Conservation (phyloP, 257 asterid genomes). For the Nicotiana obtusifolia region DNA sequence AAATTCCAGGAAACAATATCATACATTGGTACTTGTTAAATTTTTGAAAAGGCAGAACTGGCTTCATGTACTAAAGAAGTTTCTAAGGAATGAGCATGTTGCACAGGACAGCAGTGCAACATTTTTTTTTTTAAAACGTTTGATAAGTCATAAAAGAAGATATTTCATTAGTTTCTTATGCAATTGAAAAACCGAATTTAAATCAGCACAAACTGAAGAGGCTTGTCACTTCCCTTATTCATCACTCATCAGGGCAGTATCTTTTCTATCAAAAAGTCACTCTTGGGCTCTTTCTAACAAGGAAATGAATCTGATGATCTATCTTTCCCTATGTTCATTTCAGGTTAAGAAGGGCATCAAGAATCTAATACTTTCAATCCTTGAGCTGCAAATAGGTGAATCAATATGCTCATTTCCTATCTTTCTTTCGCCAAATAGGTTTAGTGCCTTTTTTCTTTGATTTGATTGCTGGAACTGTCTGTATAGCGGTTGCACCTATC, state of each 20-base stretch:
- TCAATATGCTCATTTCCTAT: not conserved
- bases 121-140: not conserved
- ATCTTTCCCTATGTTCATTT: not conserved
- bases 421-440: not conserved
- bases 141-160: not conserved
- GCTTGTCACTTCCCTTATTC: constrained; percentile 1
- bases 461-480: not conserved
- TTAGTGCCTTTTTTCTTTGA: not conserved
- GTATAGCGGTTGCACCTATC: not conserved
- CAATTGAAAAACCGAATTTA: not conserved
- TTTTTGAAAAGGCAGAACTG: not conserved
- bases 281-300: not conserved
- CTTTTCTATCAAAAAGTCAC: not conserved
- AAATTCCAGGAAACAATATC: not conserved
- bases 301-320: not conserved
- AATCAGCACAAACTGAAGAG: not conserved
- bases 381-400: constrained; percentile 6
- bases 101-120: not conserved
- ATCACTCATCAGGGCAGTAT: not conserved
- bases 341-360: not conserved
- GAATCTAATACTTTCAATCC: not conserved
- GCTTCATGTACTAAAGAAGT: not conserved
- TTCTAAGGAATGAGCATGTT: not conserved
- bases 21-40: not conserved
- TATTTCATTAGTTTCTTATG: not conserved